phyloP scores from a whole-genome alignment of 1,284 basidiomycete species.

The Melanopsichium pennsylvanicum region DNA sequence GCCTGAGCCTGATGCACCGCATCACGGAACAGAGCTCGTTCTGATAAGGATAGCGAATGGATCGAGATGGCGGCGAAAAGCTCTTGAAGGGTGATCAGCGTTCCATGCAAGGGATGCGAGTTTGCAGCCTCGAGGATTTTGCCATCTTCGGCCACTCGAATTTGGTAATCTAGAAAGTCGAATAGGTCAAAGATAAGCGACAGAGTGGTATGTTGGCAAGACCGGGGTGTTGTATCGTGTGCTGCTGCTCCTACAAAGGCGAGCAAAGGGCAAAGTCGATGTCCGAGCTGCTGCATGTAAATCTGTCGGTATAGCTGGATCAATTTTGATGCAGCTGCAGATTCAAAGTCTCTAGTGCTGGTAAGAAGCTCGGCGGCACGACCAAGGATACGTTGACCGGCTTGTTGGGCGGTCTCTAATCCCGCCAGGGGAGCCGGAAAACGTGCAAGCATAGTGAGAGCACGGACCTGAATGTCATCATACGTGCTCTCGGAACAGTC shows the following conservation, averaged over 20 bases:
- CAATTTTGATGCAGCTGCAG: constrained; percentile 47
- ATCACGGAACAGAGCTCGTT: constrained; percentile 18
- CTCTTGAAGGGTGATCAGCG: constrained; percentile 62
- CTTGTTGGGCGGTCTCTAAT: constrained; percentile 20
- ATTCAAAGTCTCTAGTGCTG: constrained; percentile 52
- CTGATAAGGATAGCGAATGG: constrained; percentile 8
- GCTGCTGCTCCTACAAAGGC: constrained; percentile 7
- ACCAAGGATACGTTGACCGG: constrained; percentile 32
- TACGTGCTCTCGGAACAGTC: constrained; percentile 55
- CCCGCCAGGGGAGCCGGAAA: constrained; percentile 48
- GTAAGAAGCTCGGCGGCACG: constrained; percentile 45
- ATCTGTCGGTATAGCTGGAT: constrained; percentile 49
- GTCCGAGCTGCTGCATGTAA: constrained; percentile 46
- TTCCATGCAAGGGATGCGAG: constrained; percentile 63
- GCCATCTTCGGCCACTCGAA: constrained; percentile 46
- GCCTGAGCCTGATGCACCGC: constrained; percentile 48
- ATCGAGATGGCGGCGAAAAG: constrained; percentile 47
- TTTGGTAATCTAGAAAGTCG: constrained; percentile 46
- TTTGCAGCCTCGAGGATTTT: constrained; percentile 56
- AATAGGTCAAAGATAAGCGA: constrained; percentile 59
- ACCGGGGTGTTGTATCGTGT: neutral
- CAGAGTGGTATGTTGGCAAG: constrained; percentile 13
- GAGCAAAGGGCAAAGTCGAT: constrained; percentile 27
- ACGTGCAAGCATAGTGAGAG: constrained; percentile 45
- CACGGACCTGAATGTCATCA: constrained; percentile 51